A percentile compares a stretch with the other conserved stretches of the same genome.
Evolutionary conservation across 371 early-diverging fungal species (phyloP).

Genomic region (Mucor sp.): DNA sequence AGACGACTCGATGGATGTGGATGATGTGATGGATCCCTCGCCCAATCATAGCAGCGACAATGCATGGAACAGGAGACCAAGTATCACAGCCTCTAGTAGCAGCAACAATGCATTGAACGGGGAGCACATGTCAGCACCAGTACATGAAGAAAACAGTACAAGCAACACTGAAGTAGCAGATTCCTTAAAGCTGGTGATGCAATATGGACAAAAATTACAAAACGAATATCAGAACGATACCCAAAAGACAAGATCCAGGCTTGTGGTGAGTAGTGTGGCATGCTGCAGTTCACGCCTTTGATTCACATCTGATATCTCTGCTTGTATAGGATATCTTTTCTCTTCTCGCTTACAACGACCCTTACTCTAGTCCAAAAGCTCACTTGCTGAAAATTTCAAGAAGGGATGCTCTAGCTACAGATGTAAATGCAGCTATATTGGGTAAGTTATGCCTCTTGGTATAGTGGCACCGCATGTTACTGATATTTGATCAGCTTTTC

Average conservation of each 20-base stretch:
- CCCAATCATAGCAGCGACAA: background rate
- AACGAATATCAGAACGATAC: constrained; percentile 65
- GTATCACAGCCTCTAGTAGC: background rate
- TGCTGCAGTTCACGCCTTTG: background rate
- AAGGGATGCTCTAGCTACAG: constrained; percentile 59
- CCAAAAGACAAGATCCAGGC: constrained; percentile 17
- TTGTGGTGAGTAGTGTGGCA: constrained; percentile 24
- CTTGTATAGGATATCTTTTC: constrained; percentile 59
- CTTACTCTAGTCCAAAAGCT: constrained; percentile 54
- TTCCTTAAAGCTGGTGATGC: constrained; percentile 51
- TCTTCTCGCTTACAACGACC: constrained; percentile 79
- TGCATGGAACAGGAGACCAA: constrained; percentile 4
- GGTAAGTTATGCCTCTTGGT: constrained; percentile 32
- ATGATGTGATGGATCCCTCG: background rate
- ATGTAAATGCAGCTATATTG: constrained; percentile 75
- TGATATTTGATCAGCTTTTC: constrained; percentile 20
- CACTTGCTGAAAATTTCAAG: constrained; percentile 49
- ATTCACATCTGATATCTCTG: background rate
- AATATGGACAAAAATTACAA: constrained; percentile 74
- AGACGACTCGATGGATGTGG: constrained; percentile 15
- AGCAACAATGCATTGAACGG: background rate
- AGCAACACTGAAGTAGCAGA: background rate
- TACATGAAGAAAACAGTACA: background rate
- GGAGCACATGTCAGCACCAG: background rate
- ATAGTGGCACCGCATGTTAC: background rate